A percentile compares a stretch with the other conserved stretches of the same genome.
Evolutionary conservation across 169 alveolate species (phyloP).

Genomic region (Eimeria necatrix): DNA sequence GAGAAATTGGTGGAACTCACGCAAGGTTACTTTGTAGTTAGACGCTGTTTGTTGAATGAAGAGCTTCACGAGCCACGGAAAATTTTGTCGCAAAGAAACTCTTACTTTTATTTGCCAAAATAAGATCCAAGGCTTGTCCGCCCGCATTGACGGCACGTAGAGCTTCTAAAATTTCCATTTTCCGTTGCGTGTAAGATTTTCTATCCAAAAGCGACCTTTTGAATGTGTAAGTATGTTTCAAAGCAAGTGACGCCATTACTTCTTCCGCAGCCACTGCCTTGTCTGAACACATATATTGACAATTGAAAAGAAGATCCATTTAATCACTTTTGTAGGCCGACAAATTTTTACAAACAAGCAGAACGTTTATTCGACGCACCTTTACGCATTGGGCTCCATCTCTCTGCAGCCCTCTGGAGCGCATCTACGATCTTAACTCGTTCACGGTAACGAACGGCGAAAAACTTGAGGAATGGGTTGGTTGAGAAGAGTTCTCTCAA

Average conservation of each 20-base stretch:
- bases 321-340: not conserved
- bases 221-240: not conserved
- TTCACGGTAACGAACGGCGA: constrained; percentile 29
- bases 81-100: not conserved
- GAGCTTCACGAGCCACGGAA: not conserved
- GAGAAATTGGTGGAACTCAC: not conserved
- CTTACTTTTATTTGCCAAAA: constrained; percentile 51
- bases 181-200: not conserved
- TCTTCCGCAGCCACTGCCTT: constrained; percentile 72
- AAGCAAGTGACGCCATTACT: constrained; percentile 44
- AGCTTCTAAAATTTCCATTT: not conserved
- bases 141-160: constrained; percentile 60
- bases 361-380: not conserved
- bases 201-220: not conserved
- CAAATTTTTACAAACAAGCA: no score
- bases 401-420: constrained; percentile 13
- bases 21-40: not conserved
- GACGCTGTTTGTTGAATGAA: not conserved
- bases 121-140: constrained; percentile 60
- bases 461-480: constrained; percentile 55
- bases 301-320: not conserved
- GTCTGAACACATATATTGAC: constrained; percentile 20
- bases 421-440: constrained; percentile 39
- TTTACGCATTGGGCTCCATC: constrained; percentile 44
- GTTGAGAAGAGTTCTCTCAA: constrained; percentile 11